Percentiles rank a stretch among this genome's conserved stretches.
These are phyloP conservation scores for Podaxis pistillaris DNA, from an alignment of 768 basidiomycete species.

Conservation along the genomic window DNA sequence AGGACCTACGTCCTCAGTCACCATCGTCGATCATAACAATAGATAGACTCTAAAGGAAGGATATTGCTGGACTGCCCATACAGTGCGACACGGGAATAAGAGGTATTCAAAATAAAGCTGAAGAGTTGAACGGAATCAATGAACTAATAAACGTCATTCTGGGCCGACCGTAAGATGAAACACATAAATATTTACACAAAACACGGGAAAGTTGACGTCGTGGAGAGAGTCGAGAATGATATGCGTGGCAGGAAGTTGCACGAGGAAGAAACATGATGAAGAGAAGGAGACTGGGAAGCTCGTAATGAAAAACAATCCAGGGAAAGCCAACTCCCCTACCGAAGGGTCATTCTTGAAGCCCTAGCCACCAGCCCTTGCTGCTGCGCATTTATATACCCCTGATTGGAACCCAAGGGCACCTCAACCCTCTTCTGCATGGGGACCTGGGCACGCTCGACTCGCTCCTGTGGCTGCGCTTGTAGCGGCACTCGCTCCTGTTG, in stretches of 20 bases:
- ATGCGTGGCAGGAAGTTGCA: not conserved
- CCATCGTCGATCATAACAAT: no score
- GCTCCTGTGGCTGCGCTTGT: not conserved
- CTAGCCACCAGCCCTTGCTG: conserved; percentile 14
- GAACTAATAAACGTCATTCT: not conserved
- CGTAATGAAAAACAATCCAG: not conserved
- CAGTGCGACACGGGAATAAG: no score
- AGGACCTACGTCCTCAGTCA: no score
- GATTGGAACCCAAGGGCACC: not conserved
- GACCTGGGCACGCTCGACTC: not conserved
- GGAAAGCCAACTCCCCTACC: conserved; percentile 2
- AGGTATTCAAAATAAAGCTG: not conserved
- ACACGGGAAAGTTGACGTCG: not conserved
- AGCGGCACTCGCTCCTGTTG: not conserved
- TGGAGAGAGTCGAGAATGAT: not conserved
- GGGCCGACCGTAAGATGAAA: not conserved
- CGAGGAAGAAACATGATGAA: not conserved
- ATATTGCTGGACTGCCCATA: no score
- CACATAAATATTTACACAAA: not conserved
- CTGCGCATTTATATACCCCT: conserved; percentile 1
- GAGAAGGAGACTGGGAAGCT: not conserved
- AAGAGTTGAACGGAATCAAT: not conserved
- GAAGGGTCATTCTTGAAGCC: conserved; percentile 19
- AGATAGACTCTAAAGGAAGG: no score
- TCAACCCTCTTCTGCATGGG: conserved; percentile 9